phyloP scores from a whole-genome alignment of 2,329 filamentous ascomycete species.

The Reticulascus tulasneorum region DNA sequence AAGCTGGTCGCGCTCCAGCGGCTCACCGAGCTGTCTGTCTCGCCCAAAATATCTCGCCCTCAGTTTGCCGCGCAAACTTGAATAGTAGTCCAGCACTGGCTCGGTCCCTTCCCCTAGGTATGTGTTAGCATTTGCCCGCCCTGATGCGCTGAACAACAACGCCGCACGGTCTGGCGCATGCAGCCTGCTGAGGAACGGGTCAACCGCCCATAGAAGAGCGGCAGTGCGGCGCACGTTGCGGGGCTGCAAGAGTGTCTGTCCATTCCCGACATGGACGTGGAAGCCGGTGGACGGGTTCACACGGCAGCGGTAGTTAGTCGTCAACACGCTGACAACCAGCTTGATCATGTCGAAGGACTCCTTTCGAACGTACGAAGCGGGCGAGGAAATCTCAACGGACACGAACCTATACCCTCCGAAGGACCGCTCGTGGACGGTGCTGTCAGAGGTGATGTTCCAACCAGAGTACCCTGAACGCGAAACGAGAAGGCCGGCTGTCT shows the following conservation, averaged over 20 bases:
- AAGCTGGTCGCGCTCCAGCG: slow-evolving; percentile 1
- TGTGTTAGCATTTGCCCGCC: slow-evolving; percentile 4
- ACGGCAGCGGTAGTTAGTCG: slow-evolving; percentile 23
- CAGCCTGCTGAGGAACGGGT: slow-evolving; percentile 29
- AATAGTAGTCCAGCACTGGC: no score
- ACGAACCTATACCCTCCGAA: slow-evolving; percentile 16
- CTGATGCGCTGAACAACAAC: slow-evolving; percentile 5
- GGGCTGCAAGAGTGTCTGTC: slow-evolving; percentile 21
- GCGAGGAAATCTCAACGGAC: slow-evolving; percentile 27
- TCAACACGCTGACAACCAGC: slow-evolving; percentile 27
- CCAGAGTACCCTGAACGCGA: not conserved
- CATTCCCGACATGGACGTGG: slow-evolving; percentile 34
- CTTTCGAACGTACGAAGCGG: slow-evolving; percentile 25
- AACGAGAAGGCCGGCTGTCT: slow-evolving; percentile 4
- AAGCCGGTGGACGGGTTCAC: slow-evolving; percentile 30
- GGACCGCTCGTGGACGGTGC: slow-evolving; percentile 3
- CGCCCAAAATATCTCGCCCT: slow-evolving; percentile 16
- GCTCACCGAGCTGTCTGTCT: slow-evolving; percentile 20
- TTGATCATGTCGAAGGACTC: slow-evolving; percentile 23
- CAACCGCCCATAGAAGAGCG: slow-evolving; percentile 30
- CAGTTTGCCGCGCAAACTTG: no score
- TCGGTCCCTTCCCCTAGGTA: slow-evolving; percentile 1
- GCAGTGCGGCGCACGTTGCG: slow-evolving; percentile 24
- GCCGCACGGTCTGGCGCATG: slow-evolving; percentile 27
- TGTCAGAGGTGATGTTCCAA: no score